Conservation (phyloP, 257 asterid genomes). For the Solanum virginianum region DNA sequence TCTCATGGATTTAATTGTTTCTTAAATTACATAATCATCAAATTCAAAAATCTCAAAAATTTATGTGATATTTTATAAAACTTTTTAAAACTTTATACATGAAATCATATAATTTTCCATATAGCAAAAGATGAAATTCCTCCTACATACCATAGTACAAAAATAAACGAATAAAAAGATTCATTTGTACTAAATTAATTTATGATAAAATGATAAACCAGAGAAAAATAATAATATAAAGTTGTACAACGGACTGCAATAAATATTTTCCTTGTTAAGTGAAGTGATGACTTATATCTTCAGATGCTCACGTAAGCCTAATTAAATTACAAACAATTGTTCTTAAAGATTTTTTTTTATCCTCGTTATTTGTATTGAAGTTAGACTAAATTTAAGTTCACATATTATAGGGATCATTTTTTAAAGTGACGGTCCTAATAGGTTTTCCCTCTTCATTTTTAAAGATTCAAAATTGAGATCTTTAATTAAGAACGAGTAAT, state of each 20-base stretch:
- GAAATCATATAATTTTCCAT: not conserved
- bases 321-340: not conserved
- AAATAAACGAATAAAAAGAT: not conserved
- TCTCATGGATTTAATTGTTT: not conserved
- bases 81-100: not conserved
- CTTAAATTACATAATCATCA: not conserved
- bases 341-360: not conserved
- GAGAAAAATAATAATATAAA: not conserved
- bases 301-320: not conserved
- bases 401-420: fast-evolving
- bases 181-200: not conserved
- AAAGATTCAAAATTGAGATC: fast-evolving
- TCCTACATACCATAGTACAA: not conserved
- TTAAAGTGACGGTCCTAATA: fast-evolving
- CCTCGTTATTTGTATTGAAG: not conserved
- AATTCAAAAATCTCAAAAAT: too few species aligned
- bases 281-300: not conserved
- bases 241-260: not conserved
- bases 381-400: not conserved
- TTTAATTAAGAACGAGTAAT: not conserved
- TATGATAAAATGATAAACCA: not conserved
- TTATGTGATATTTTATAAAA: not conserved
- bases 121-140: not conserved
- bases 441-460: too few species aligned
- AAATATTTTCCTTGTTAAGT: not conserved